Conservation (phyloP, 1,139 yeast species). For the Pichia sp. region DNA sequence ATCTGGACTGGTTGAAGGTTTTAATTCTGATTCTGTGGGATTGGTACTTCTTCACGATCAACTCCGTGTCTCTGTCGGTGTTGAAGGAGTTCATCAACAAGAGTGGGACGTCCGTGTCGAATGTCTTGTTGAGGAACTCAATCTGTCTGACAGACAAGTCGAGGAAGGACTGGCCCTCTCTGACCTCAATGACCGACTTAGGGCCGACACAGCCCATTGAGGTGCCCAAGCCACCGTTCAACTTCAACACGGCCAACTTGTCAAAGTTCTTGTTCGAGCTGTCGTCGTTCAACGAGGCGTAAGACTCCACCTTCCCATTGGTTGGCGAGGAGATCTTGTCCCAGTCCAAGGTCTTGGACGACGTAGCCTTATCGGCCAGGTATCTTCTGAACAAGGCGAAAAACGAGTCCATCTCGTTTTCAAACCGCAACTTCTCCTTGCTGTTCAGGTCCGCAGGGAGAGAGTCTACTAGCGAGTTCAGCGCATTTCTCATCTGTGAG, state of each 20-base stretch:
- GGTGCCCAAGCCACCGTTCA: conserved; percentile 97
- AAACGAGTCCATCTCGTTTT: conserved; percentile 91
- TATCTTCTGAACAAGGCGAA: conserved; percentile 92
- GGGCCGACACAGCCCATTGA: conserved; percentile 99
- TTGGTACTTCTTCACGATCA: conserved; percentile 92
- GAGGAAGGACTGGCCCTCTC: conserved; percentile 96
- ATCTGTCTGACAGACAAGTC: conserved; percentile 95
- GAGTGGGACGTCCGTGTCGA: conserved; percentile 91
- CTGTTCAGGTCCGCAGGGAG: conserved; percentile 39
- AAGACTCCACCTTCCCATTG: conserved; percentile 83
- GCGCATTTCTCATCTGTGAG: conserved; percentile 94
- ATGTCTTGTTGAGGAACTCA: conserved; percentile 87
- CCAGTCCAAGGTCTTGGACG: conserved; percentile 86
- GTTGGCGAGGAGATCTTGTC: conserved; percentile 89
- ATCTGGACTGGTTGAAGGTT: conserved; percentile 95
- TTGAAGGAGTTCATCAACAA: conserved; percentile 97
- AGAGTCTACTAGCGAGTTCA: conserved; percentile 83
- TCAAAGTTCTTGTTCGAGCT: conserved; percentile 46
- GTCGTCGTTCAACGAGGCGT: conserved; percentile 45
- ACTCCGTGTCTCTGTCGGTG: conserved; percentile 93
- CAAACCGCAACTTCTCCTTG: conserved; percentile 56
- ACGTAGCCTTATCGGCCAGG: conserved; percentile 82
- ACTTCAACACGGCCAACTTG: conserved; percentile 89
- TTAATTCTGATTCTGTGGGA: conserved; percentile 94
- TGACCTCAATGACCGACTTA: conserved; percentile 93